Evolutionary conservation across 1,284 basidiomycete genomes (phyloP), one percentile per base, ranked within the genome.

Genomic region (Microbotryum lychnidis-dioicae): DNA sequence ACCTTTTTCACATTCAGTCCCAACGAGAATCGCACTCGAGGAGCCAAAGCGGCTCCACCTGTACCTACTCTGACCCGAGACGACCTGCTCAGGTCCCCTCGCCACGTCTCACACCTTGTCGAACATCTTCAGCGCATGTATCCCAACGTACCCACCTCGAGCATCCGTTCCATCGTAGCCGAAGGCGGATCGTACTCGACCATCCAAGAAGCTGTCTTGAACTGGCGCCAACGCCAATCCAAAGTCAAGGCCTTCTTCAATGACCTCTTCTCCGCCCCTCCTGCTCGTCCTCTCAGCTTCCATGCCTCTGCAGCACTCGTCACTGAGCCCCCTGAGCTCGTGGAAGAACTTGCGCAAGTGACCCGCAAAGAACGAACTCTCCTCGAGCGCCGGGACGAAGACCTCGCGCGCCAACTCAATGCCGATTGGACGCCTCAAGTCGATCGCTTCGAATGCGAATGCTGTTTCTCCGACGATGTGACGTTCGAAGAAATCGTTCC

Each of bases 21-120:
- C 18, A 3, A n/a, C 33, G 10, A 25, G 10, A 50, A 50, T n/a
- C 23, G 21, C 14, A 6, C 18, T 50, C 48, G 27, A 50, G 27
- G 16, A 23, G 33, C 37, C 33, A 16, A 2, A 16, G 12, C 10
- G 8, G 10, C 12, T 16, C 27, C n/a, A 4, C 14, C 33, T 3
- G 44, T 23, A 1, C 45, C 16, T 6, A 3, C 8, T 3, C 42
- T 31, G 31, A 42, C n/a, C 52, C 59, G 18, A 14, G 46, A 33
- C 49, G 63, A 64, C 53, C 50, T 64, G 14, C 53, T 64, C 37
- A 59, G 31, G 29, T 53, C 59, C 6, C 33, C 59, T 10, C 12
- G 23, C 5, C 48, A 61, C 54, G 27, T 33, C 18, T 8, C 37
- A 23, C 44, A 44, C 1, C 59, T 64, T 46, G 16, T 50, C 8